Conservation (phyloP, 257 asterid species). For the Fraxinus cuspidata region DNA sequence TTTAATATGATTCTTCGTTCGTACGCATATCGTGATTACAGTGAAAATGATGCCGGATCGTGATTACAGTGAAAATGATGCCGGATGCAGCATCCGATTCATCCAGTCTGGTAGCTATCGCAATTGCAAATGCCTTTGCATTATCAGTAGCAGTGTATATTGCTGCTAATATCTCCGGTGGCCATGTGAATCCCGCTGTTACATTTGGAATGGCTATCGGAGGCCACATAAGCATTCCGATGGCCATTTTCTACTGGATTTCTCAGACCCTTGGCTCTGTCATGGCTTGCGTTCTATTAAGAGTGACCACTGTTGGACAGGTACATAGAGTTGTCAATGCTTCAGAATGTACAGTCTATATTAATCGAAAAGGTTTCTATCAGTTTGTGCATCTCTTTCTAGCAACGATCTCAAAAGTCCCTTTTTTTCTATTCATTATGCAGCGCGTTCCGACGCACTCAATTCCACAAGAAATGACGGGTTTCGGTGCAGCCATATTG, state of each 20-base stretch:
- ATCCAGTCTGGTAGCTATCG: slow-evolving; percentile 48
- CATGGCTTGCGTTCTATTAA: slow-evolving; percentile 68
- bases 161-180: slow-evolving; percentile 69
- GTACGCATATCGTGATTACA: slow-evolving; percentile 3
- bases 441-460: slow-evolving; percentile 55
- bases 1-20: background rate
- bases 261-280: slow-evolving; percentile 74
- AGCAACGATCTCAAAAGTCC: background rate
- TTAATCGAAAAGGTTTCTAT: too few species aligned
- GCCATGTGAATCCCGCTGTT: slow-evolving; percentile 90
- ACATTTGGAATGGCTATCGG: slow-evolving; percentile 80
- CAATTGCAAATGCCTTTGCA: slow-evolving; percentile 64
- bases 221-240: slow-evolving; percentile 63
- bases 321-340: slow-evolving; percentile 19
- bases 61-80: slow-evolving; percentile 47
- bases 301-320: slow-evolving; percentile 52
- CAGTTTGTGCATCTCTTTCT: background rate
- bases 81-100: slow-evolving; percentile 43
- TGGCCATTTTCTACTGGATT: slow-evolving; percentile 67
- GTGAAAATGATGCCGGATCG: slow-evolving; percentile 48
- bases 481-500: slow-evolving; percentile 73
- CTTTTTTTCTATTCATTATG: background rate
- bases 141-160: slow-evolving; percentile 61
- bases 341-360: too few species aligned
- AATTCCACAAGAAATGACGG: slow-evolving; percentile 79